Evolutionary conservation across 192 early-diverging fungal genomes (phyloP).

Genomic region (Coemansia sp.): DNA sequence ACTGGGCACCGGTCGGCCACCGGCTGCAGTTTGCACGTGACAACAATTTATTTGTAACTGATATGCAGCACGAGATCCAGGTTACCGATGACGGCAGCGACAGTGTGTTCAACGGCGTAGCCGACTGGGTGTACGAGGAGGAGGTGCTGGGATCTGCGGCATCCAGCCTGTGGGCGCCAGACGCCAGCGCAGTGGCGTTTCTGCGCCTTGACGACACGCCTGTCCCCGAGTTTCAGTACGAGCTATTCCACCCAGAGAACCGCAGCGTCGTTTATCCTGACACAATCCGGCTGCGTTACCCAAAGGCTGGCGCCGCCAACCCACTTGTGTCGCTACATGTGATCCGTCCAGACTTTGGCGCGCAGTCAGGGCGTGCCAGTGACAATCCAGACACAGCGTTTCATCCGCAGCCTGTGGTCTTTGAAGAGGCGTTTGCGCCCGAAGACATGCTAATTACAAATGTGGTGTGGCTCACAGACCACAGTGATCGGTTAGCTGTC

Average conservation of each 20-base stretch:
- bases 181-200: slow-evolving; percentile 72
- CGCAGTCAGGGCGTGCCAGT: slow-evolving; percentile 18
- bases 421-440: slow-evolving; percentile 39
- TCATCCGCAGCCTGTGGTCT: slow-evolving; percentile 46
- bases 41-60: slow-evolving; percentile 83
- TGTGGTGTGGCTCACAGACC: slow-evolving; percentile 74
- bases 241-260: slow-evolving; percentile 67
- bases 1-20: slow-evolving; percentile 79
- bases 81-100: slow-evolving; percentile 83
- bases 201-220: slow-evolving; percentile 82
- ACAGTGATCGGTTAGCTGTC: slow-evolving; percentile 62
- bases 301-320: slow-evolving; percentile 85
- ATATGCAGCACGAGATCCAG: slow-evolving; percentile 63
- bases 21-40: slow-evolving; percentile 79
- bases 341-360: slow-evolving; percentile 53
- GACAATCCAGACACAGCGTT: slow-evolving; percentile 42
- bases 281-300: slow-evolving; percentile 77
- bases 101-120: slow-evolving; percentile 84
- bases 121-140: slow-evolving; percentile 99
- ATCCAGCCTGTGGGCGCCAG: slow-evolving; percentile 88
- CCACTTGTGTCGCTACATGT: slow-evolving; percentile 77
- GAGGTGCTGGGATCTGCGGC: slow-evolving; percentile 71
- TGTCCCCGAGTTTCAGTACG: slow-evolving; percentile 75
- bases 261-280: slow-evolving; percentile 62
- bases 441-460: slow-evolving; percentile 80